Base-by-base conservation (phyloP, 1,284 basidiomycete species). In the Ustilago curta region DNA sequence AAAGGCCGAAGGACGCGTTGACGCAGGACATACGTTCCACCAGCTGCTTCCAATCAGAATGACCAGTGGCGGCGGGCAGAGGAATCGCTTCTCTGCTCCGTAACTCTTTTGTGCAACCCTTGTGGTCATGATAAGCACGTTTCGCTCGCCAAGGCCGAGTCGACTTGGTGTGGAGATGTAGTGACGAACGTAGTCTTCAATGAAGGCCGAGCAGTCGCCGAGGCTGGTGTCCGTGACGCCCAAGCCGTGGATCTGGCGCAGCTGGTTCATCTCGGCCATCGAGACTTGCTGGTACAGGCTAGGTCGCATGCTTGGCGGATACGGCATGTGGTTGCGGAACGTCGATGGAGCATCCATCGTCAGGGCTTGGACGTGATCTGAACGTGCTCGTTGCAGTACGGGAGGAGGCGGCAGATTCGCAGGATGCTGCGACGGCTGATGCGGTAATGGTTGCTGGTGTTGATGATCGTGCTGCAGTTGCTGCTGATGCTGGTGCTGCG, bases 81-180 rank as follows among this genome's bases (percentile, higher is more conserved):
- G 89, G 88, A 97, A 97, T 89, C 95, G 90, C 86, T 97, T 97
- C 86, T 98, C 95, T 12, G 91, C 94, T 42, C 94, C 95, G 83
- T 98, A 98, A 19, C 93, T 94, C 85, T 97, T 97, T 87, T 98
- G 96, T 3, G 94, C 96, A 42, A 97, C 94, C 83, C 93, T 94
- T 84, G 93, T 94, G 25, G 94, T 95, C 92, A 97, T 94, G 81
- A 98, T 92, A 64, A 97, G 92, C 68, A 98, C 90, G 12, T 93
- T 95, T 55, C 94, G 90, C 86, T 98, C 95, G 50, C 95, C 95
- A 78, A 93, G 91, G 1, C 92, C 91, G 53, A 97, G 89, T 25
- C 94, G 90, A 85, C 97, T 97, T 25, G 90, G 88, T 12, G 93
- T 90, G 29, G 91, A 89, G 53, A 95, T 89, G 85, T 95, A 97